Percentiles rank a stretch among this genome's conserved stretches.
Conservation (phyloP, 352 stramenopile species). For the Hyaloperonospora arabidopsidis region DNA sequence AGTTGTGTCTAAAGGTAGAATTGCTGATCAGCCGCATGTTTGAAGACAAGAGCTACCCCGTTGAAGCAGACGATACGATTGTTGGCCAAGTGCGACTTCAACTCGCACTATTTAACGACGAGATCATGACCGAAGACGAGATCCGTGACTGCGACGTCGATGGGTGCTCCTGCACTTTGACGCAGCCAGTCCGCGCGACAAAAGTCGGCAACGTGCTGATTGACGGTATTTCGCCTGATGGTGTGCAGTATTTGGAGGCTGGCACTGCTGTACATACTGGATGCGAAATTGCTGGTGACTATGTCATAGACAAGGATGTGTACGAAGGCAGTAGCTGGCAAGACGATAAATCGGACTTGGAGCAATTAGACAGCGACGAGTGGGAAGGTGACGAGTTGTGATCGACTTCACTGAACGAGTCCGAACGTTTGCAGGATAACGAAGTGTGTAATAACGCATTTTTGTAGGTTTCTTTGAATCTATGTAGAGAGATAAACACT, state of each 20-base stretch:
- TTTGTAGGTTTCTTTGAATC: too few relatives aligned
- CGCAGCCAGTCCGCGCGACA: constrained; percentile 44
- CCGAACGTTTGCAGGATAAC: too few relatives aligned
- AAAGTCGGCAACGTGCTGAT: constrained; percentile 72
- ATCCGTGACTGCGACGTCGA: constrained; percentile 54
- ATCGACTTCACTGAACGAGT: not conserved
- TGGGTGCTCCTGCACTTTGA: constrained; percentile 54
- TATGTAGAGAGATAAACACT: too few relatives aligned
- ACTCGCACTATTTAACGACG: constrained; percentile 70
- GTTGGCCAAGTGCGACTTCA: constrained; percentile 67
- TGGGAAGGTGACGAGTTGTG: constrained; percentile 64
- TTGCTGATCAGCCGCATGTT: constrained; percentile 56
- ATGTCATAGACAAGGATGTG: constrained; percentile 70
- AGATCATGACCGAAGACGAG: constrained; percentile 60
- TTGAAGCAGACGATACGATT: constrained; percentile 70
- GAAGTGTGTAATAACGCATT: too few relatives aligned
- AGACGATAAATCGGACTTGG: constrained; percentile 21
- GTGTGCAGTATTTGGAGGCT: constrained; percentile 63
- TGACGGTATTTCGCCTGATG: constrained; percentile 60
- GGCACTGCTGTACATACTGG: constrained; percentile 57
- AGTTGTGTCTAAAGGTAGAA: constrained; percentile 60
- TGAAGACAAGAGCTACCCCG: constrained; percentile 63
- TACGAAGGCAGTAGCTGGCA: constrained; percentile 31
- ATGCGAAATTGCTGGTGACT: constrained; percentile 55
- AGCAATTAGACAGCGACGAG: constrained; percentile 29